These are phyloP conservation scores for Trypethelium eluteriae DNA, from an alignment of 495 filamentous ascomycete species.

Conservation along the genomic window DNA sequence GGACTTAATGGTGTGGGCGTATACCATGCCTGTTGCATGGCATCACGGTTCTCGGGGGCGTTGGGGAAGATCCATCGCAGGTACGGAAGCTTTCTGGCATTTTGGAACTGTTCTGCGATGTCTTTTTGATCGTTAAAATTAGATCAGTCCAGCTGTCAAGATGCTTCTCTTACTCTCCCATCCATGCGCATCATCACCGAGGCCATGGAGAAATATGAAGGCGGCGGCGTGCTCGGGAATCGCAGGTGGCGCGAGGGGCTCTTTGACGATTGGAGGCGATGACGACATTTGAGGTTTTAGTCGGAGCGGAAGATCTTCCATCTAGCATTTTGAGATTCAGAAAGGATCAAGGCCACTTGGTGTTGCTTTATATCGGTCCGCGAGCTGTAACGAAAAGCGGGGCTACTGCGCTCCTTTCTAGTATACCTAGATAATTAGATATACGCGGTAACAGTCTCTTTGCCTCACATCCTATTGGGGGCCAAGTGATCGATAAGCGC, in stretches of 20 bases:
- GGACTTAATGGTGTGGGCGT: conserved; percentile 34
- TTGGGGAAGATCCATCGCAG: conserved; percentile 41
- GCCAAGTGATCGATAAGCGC: too few species aligned
- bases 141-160: too few species aligned
- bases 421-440: too few species aligned
- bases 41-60: conserved; percentile 37
- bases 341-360: too few species aligned
- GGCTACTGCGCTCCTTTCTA: too few species aligned
- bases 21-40: conserved; percentile 38
- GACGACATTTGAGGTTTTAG: conserved; percentile 10
- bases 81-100: conserved; percentile 36
- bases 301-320: not conserved
- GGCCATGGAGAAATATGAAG: conserved; percentile 42
- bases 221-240: conserved; percentile 35
- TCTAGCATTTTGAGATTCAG: not conserved
- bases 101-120: conserved; percentile 38
- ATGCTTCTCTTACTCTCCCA: conserved; percentile 30
- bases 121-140: conserved; percentile 14
- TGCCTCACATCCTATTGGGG: too few species aligned
- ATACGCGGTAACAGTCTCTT: too few species aligned
- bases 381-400: too few species aligned
- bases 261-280: conserved; percentile 31
- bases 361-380: too few species aligned
- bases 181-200: conserved; percentile 39
- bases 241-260: conserved; percentile 23